A percentile compares a stretch with the other conserved stretches of the same genome.
Evolutionary conservation across 2,329 filamentous ascomycete species (phyloP).

Genomic region (Penicillium olsonii): DNA sequence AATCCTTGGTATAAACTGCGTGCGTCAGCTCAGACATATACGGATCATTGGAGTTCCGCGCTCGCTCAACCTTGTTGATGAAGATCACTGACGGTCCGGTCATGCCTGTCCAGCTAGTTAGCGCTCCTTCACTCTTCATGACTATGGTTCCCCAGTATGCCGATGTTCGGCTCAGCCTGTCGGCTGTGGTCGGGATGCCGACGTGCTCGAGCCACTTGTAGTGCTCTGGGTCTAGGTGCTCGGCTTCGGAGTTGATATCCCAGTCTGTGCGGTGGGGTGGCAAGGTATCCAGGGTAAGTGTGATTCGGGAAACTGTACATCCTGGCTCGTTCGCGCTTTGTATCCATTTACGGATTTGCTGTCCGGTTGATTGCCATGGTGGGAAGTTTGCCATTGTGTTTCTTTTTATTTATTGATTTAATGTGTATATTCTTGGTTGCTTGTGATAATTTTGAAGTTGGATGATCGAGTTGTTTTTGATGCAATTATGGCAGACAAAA

Average conservation of each 20-base stretch:
- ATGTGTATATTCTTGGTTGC: neutral
- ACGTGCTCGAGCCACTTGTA: neutral
- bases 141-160: neutral
- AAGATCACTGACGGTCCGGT: constrained; percentile 4
- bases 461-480: too few relatives aligned
- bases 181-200: neutral
- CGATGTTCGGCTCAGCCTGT: neutral
- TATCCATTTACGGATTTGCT: neutral
- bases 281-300: neutral
- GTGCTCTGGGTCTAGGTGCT: neutral
- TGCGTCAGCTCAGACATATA: constrained; percentile 5
- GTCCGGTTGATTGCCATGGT: neutral
- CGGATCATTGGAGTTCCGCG: neutral
- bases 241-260: neutral
- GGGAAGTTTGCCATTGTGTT: neutral
- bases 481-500: too few relatives aligned
- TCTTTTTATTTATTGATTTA: neutral
- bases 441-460: too few relatives aligned
- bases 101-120: constrained; percentile 1
- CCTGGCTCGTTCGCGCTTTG: neutral
- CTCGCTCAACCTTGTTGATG: constrained; percentile 1
- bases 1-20: constrained; percentile 3
- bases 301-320: neutral
- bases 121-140: neutral
- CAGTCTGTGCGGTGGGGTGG: neutral